Percentiles rank a stretch among this genome's conserved stretches.
These are phyloP conservation scores for Medicago arabica DNA, from an alignment of 306 rosid species.

Conservation along the genomic window DNA sequence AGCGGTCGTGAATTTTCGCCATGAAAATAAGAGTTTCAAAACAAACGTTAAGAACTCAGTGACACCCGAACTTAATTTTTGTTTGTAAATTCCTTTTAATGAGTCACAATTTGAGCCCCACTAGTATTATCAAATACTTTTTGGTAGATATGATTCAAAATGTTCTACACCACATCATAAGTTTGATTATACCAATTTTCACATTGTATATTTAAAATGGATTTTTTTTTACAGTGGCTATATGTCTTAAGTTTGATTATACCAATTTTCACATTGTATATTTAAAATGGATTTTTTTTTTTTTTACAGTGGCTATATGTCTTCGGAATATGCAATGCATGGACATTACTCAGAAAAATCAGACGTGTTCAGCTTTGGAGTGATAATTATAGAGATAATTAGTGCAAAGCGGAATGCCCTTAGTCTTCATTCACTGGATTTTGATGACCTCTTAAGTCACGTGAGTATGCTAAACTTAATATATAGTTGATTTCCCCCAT, in stretches of 20 bases:
- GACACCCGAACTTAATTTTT: too few relatives aligned
- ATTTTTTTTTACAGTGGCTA: too few relatives aligned
- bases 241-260: too few relatives aligned
- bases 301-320: conserved; percentile 9
- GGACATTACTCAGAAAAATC: conserved; percentile 25
- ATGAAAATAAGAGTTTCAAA: too few relatives aligned
- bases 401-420: not conserved
- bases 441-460: not conserved
- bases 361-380: conserved; percentile 13
- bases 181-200: not conserved
- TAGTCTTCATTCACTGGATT: not conserved
- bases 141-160: not conserved
- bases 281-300: not conserved
- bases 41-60: not conserved
- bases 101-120: too few relatives aligned
- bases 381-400: conserved; percentile 8
- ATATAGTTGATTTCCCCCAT: not conserved
- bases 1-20: too few relatives aligned
- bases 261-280: not conserved
- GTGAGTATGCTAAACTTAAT: not conserved
- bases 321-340: conserved; percentile 8
- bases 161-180: not conserved
- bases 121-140: too few relatives aligned
- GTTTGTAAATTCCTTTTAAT: too few relatives aligned
- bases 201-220: not conserved